Conservation (phyloP, 176 grass and related monocot species). For the Thinopyrum elongatum region DNA sequence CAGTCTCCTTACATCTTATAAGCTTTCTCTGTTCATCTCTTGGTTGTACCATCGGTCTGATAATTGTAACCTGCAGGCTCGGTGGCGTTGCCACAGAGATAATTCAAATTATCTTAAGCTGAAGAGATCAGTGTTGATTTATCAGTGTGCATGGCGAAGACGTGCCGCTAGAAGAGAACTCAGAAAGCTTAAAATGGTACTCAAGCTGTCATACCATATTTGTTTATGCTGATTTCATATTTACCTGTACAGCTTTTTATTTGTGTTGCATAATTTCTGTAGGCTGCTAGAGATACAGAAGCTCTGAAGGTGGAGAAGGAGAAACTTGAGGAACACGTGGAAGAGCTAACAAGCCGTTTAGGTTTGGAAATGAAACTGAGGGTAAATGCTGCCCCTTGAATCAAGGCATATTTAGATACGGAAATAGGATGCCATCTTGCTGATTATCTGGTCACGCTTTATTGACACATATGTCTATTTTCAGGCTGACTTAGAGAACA, state of each 20-base stretch:
- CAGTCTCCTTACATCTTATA: background rate
- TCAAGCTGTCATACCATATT: background rate
- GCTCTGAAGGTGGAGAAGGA: conserved; percentile 63
- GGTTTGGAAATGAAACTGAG: conserved; percentile 63
- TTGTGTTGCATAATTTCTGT: conserved; percentile 8
- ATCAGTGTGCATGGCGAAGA: conserved; percentile 78
- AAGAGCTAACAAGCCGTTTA: conserved; percentile 61
- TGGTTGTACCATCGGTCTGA: conserved; percentile 4
- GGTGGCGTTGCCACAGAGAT: conserved; percentile 58
- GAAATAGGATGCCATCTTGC: background rate
- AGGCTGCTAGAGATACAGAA: conserved; percentile 80
- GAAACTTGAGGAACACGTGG: conserved; percentile 66
- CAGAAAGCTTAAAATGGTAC: conserved; percentile 83
- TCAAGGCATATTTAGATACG: conserved; percentile 7
- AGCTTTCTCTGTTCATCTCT: background rate
- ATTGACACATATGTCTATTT: conserved; percentile 21
- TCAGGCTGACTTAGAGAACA: conserved; percentile 65
- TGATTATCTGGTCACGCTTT: conserved; percentile 26
- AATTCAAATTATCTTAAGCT: conserved; percentile 45
- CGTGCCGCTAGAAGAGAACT: conserved; percentile 69
- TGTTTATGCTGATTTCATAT: conserved; percentile 21
- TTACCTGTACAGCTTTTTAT: conserved; percentile 21
- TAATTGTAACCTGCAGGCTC: conserved; percentile 45
- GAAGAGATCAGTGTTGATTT: conserved; percentile 66
- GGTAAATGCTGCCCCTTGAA: conserved; percentile 35